phyloP scores from a whole-genome alignment of 192 early-diverging fungal species.

The Helicostylum pulchrum region DNA sequence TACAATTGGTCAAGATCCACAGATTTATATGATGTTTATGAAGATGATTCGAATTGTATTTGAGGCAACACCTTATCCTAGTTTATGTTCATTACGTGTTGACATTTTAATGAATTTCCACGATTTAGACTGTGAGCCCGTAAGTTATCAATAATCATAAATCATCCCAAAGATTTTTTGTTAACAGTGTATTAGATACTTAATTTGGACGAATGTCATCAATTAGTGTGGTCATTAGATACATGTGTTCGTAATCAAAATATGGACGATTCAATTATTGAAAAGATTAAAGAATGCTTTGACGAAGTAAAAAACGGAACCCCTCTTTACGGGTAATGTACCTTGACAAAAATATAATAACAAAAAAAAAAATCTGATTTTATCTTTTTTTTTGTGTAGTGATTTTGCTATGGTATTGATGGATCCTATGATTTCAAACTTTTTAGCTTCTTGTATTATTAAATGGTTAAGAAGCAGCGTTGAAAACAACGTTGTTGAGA shows the following conservation, averaged over 20 bases:
- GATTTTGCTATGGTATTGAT: slow-evolving; percentile 59
- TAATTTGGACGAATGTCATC: slow-evolving; percentile 47
- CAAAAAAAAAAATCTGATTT: background rate
- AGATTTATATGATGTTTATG: slow-evolving; percentile 41
- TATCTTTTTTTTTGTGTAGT: slow-evolving; percentile 25
- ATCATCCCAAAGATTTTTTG: no score
- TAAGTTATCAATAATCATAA: slow-evolving; percentile 15
- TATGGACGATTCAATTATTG: slow-evolving; percentile 53
- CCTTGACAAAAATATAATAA: background rate
- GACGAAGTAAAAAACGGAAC: slow-evolving; percentile 45
- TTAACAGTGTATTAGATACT: slow-evolving; percentile 37
- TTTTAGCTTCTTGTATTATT: slow-evolving; percentile 47
- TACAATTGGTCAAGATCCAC: slow-evolving; percentile 40
- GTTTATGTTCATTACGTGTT: slow-evolving; percentile 47
- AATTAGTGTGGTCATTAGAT: slow-evolving; percentile 56
- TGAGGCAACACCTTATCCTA: slow-evolving; percentile 33
- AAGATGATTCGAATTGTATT: slow-evolving; percentile 37
- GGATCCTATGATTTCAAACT: slow-evolving; percentile 50
- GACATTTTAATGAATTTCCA: slow-evolving; percentile 58
- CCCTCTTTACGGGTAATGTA: slow-evolving; percentile 49
- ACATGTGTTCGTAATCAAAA: slow-evolving; percentile 51
- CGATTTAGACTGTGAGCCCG: slow-evolving; percentile 45
- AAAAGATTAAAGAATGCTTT: slow-evolving; percentile 54
- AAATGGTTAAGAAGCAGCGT: slow-evolving; percentile 33
- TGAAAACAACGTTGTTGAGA: slow-evolving; percentile 17